Evolutionary conservation across 441 rosid genomes (phyloP).

Genomic region (Syzygium malaccense): DNA sequence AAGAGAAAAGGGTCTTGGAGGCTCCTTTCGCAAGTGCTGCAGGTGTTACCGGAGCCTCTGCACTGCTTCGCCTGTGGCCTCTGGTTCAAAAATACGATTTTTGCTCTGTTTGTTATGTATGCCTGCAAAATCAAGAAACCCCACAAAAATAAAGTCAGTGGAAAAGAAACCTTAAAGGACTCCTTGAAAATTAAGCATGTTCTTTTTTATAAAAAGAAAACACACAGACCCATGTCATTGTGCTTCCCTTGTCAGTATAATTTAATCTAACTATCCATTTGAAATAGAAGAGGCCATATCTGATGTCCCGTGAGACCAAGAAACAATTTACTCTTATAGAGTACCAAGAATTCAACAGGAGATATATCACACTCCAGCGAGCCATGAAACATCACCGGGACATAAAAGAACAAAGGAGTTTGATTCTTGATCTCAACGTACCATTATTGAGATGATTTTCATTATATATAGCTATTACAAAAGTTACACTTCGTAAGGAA

Average conservation of each 20-base stretch:
- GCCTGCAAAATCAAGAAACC: conserved; percentile 28
- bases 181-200: conserved; percentile 13
- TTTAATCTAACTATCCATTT: background rate
- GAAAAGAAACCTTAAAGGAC: conserved; percentile 24
- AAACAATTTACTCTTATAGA: background rate
- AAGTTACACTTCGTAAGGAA: too few relatives aligned
- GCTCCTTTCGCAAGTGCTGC: conserved; percentile 59
- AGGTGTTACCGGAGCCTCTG: conserved; percentile 62
- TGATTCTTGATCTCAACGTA: too few relatives aligned
- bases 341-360: background rate
- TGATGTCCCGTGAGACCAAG: background rate
- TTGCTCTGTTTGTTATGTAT: conserved; percentile 73
- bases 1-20: conserved; percentile 70
- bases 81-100: conserved; percentile 76
- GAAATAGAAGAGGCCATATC: background rate
- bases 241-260: background rate
- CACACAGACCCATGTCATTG: background rate
- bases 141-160: background rate
- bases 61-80: conserved; percentile 67
- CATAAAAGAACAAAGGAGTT: too few relatives aligned
- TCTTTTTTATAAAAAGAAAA: background rate
- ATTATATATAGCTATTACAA: too few relatives aligned
- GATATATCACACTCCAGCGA: background rate
- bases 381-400: background rate
- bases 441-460: too few relatives aligned